phyloP scores from a whole-genome alignment of 305 asterid genomes.

The Fraxinus ornus region DNA sequence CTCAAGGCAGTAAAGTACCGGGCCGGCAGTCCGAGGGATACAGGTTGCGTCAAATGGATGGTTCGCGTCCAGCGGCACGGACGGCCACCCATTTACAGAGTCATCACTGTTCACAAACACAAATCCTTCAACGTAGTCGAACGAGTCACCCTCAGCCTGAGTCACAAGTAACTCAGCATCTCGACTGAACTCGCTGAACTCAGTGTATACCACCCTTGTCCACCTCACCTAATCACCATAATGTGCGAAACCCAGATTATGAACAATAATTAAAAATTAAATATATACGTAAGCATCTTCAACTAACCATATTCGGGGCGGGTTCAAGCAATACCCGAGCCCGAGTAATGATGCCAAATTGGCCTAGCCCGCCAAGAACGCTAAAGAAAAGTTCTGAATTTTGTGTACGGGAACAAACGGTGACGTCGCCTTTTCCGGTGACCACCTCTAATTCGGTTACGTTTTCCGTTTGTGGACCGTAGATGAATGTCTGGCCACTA shows the following conservation, averaged over 20 bases:
- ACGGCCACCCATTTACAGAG: slow-evolving; percentile 77
- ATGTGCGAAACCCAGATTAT: background rate
- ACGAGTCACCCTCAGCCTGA: slow-evolving; percentile 43
- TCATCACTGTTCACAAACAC: slow-evolving; percentile 70
- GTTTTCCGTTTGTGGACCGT: slow-evolving; percentile 80
- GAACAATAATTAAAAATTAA: background rate
- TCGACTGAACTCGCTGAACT: slow-evolving; percentile 67
- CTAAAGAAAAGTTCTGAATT: slow-evolving; percentile 67
- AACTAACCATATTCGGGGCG: slow-evolving; percentile 74
- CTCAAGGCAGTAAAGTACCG: slow-evolving; percentile 85
- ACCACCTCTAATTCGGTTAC: slow-evolving; percentile 90
- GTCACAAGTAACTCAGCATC: slow-evolving; percentile 72
- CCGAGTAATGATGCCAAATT: slow-evolving; percentile 83
- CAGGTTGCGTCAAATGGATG: slow-evolving; percentile 48
- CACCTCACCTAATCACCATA: slow-evolving; percentile 65
- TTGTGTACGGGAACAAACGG: slow-evolving; percentile 46
- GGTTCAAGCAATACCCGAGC: slow-evolving; percentile 77
- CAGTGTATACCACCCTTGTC: slow-evolving; percentile 80
- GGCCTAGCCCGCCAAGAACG: slow-evolving; percentile 93
- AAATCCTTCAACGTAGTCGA: slow-evolving; percentile 85
- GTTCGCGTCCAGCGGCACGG: slow-evolving; percentile 50
- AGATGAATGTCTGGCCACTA: slow-evolving; percentile 74
- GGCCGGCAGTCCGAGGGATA: slow-evolving; percentile 46
- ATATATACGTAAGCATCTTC: background rate
- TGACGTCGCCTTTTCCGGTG: slow-evolving; percentile 78